Percentiles rank a stretch among this genome's conserved stretches.
These are phyloP conservation scores for Russula dissimulans DNA, from an alignment of 768 basidiomycete genomes.

Conservation along the genomic window DNA sequence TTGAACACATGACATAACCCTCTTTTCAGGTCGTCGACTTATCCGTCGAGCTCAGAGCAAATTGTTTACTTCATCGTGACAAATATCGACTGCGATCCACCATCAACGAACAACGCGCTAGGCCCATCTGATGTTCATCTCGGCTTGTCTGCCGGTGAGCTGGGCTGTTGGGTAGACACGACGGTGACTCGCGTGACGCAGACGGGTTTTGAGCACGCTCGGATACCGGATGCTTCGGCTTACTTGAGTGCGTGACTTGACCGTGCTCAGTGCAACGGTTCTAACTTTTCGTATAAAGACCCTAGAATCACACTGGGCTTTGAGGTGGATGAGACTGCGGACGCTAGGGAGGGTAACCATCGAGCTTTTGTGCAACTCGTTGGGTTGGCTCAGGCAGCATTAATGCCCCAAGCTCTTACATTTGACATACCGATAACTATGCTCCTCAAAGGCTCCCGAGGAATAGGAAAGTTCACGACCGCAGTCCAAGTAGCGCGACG, in stretches of 20 bases:
- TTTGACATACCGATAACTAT: slow-evolving; percentile 62
- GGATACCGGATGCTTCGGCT: slow-evolving; percentile 42
- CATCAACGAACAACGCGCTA: slow-evolving; percentile 29
- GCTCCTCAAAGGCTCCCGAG: slow-evolving; percentile 69
- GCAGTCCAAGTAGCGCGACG: slow-evolving; percentile 45
- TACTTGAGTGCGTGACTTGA: slow-evolving; percentile 41
- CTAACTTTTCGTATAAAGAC: not conserved
- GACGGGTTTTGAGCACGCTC: slow-evolving; percentile 62
- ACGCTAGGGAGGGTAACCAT: slow-evolving; percentile 11
- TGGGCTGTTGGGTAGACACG: slow-evolving; percentile 82
- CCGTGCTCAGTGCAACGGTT: not conserved
- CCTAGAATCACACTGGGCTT: not conserved
- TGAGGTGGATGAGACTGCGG: not conserved
- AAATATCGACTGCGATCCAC: slow-evolving; percentile 57
- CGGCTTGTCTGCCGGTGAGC: slow-evolving; percentile 50
- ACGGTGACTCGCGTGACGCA: slow-evolving; percentile 67
- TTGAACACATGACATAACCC: not conserved
- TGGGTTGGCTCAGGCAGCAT: slow-evolving; percentile 50
- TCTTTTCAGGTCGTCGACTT: not conserved
- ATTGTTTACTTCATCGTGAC: slow-evolving; percentile 73
- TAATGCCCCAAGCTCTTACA: slow-evolving; percentile 45
- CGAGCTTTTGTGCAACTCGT: slow-evolving; percentile 41
- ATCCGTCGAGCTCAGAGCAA: slow-evolving; percentile 29
- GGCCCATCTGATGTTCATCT: slow-evolving; percentile 39
- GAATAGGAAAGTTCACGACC: slow-evolving; percentile 71